phyloP scores from a whole-genome alignment of 208 protist genomes.

The Leishmania turanica region DNA sequence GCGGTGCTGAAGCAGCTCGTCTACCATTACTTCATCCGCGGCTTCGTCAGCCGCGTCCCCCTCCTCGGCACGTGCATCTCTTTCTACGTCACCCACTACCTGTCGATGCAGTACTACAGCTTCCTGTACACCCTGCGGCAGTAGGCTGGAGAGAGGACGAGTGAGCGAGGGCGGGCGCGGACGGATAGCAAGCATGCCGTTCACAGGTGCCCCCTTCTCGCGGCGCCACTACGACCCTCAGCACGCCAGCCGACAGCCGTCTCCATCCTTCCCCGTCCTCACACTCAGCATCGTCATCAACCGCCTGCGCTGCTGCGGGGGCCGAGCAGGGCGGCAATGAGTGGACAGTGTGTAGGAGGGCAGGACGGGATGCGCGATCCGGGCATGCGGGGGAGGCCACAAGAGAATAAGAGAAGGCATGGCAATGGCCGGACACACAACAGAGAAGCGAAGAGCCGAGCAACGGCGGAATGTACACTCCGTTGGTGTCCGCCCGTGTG shows the following conservation, averaged over 20 bases:
- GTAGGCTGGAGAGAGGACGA: conserved; percentile 19
- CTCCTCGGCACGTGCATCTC: conserved; percentile 61
- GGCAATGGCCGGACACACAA: not conserved
- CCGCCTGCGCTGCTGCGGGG: not conserved
- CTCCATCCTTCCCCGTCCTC: not conserved
- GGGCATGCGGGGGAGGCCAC: no score
- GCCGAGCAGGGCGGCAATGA: not conserved
- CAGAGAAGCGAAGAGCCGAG: not conserved
- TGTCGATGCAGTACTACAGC: conserved; percentile 86
- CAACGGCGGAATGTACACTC: not conserved
- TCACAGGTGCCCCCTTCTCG: not conserved
- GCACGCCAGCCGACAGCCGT: no score
- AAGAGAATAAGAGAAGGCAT: not conserved
- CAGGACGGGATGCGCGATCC: not conserved
- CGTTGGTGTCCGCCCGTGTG: not conserved
- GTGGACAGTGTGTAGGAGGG: not conserved
- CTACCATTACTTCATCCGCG: conserved; percentile 62
- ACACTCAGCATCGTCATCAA: not conserved
- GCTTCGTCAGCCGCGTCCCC: conserved; percentile 76
- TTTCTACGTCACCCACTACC: conserved; percentile 70
- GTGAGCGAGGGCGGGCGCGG: not conserved
- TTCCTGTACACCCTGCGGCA: conserved; percentile 83
- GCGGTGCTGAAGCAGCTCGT: conserved; percentile 69
- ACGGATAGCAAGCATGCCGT: not conserved
- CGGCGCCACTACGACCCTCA: not conserved